phyloP scores from a whole-genome alignment of 2,329 filamentous ascomycete species.

The Aspergillus neoniger region DNA sequence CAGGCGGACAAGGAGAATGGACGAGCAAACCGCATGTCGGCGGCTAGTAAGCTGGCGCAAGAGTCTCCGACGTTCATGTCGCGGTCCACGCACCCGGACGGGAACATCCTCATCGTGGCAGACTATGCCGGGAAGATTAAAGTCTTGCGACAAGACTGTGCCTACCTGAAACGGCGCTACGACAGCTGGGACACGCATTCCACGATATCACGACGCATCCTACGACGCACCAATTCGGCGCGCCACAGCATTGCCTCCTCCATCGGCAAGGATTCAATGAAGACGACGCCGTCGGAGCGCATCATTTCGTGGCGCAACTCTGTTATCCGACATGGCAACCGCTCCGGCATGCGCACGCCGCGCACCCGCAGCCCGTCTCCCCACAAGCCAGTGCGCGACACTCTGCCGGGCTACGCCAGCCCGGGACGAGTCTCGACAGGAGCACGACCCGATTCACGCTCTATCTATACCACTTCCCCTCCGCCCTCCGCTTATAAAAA shows the following conservation, averaged over 20 bases:
- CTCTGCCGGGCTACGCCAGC: constrained; percentile 25
- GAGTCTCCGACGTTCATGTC: constrained; percentile 77
- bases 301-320: constrained; percentile 87
- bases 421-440: constrained; percentile 26
- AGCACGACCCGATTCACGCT: constrained; percentile 30
- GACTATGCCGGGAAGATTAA: constrained; percentile 89
- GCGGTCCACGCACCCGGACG: constrained; percentile 72
- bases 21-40: constrained; percentile 27
- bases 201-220: constrained; percentile 70
- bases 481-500: constrained; percentile 29
- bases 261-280: constrained; percentile 46
- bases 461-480: constrained; percentile 30
- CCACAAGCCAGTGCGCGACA: constrained; percentile 41
- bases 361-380: constrained; percentile 52
- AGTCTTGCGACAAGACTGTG: constrained; percentile 93
- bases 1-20: constrained; percentile 43
- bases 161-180: constrained; percentile 72
- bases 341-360: constrained; percentile 28
- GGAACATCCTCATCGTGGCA: constrained; percentile 89
- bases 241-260: constrained; percentile 54
- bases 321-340: constrained; percentile 54
- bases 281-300: constrained; percentile 64
- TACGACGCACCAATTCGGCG: constrained; percentile 57
- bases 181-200: constrained; percentile 78
- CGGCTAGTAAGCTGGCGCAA: constrained; percentile 52